phyloP scores from a whole-genome alignment of 225 moss, liverwort and hornwort species.

The Neckera pumila region DNA sequence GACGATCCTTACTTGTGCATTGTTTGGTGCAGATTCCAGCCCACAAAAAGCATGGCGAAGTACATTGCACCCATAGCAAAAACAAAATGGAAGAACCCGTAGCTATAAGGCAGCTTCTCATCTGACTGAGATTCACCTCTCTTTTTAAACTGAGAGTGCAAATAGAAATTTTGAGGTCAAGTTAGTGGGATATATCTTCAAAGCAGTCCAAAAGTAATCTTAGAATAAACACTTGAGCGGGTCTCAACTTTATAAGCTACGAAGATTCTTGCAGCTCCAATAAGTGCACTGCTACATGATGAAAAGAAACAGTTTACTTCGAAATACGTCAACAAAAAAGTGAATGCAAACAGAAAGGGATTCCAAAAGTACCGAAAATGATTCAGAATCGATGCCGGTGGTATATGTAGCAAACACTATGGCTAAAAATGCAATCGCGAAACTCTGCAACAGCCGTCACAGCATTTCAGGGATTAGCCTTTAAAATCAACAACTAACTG shows the following conservation, averaged over 20 bases:
- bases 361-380: slow-evolving; percentile 61
- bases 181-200: neutral
- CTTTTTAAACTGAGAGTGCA: slow-evolving; percentile 47
- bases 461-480: neutral
- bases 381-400: slow-evolving; percentile 79
- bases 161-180: neutral
- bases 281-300: neutral
- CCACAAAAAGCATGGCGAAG: slow-evolving; percentile 94
- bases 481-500: neutral
- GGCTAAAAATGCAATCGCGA: slow-evolving; percentile 64
- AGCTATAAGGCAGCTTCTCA: slow-evolving; percentile 64
- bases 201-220: neutral
- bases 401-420: slow-evolving; percentile 89
- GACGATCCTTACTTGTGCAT: slow-evolving; percentile 55
- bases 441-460: slow-evolving; percentile 55
- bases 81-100: slow-evolving; percentile 95
- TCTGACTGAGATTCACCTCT: slow-evolving; percentile 19
- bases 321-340: neutral
- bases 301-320: neutral
- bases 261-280: neutral
- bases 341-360: neutral
- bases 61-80: slow-evolving; percentile 98
- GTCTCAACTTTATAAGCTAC: neutral
- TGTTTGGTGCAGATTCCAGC: slow-evolving; percentile 95
- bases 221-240: neutral